These are phyloP conservation scores for Penicillium maclennaniae DNA, from an alignment of 495 filamentous ascomycete genomes.

Conservation along the genomic window DNA sequence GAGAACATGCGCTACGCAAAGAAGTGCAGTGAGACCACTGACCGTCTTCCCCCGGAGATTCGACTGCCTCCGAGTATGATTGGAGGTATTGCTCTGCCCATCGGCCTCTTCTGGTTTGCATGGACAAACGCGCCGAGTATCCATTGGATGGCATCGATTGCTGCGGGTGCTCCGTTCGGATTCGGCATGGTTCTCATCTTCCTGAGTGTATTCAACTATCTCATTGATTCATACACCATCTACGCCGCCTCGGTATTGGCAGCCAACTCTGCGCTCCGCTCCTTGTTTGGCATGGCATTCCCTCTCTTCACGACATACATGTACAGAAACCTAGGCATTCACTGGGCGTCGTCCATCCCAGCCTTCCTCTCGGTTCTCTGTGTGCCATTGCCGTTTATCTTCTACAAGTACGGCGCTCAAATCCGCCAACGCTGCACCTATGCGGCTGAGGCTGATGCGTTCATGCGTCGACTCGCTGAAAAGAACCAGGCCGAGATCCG, in stretches of 20 bases:
- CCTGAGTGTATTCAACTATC: slow-evolving; percentile 66
- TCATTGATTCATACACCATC: slow-evolving; percentile 71
- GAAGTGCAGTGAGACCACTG: slow-evolving; percentile 26
- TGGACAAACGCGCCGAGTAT: slow-evolving; percentile 63
- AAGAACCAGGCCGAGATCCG: slow-evolving; percentile 15
- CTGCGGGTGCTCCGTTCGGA: slow-evolving; percentile 61
- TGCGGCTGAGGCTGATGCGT: slow-evolving; percentile 46
- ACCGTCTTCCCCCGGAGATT: slow-evolving; percentile 37
- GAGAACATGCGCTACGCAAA: slow-evolving; percentile 41
- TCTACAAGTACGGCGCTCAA: slow-evolving; percentile 62
- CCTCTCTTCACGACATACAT: slow-evolving; percentile 74
- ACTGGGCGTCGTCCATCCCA: slow-evolving; percentile 72
- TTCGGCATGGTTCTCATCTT: slow-evolving; percentile 70
- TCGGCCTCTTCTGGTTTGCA: slow-evolving; percentile 58
- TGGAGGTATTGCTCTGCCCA: slow-evolving; percentile 37
- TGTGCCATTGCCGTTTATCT: slow-evolving; percentile 69
- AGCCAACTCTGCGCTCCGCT: slow-evolving; percentile 64
- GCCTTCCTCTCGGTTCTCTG: slow-evolving; percentile 68
- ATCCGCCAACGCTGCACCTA: slow-evolving; percentile 68
- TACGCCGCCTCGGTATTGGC: slow-evolving; percentile 73
- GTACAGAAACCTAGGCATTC: slow-evolving; percentile 67
- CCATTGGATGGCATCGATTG: slow-evolving; percentile 62
- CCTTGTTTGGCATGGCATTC: slow-evolving; percentile 66
- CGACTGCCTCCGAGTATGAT: slow-evolving; percentile 38
- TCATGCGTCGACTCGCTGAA: slow-evolving; percentile 31